Evolutionary conservation across 805 yeast species (phyloP).

Genomic region (Huiozyma sinensis): DNA sequence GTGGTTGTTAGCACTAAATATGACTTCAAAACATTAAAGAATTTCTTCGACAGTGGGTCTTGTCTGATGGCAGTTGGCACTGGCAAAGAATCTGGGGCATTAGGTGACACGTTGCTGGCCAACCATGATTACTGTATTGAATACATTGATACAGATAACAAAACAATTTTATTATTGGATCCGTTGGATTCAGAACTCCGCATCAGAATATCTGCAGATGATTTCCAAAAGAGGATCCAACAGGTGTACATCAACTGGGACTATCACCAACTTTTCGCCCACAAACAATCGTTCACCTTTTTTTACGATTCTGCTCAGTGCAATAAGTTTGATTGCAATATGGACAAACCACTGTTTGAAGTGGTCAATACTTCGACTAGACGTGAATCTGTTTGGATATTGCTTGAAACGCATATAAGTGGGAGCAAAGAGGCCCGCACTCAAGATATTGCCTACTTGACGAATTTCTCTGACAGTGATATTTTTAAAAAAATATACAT

Average conservation of each 20-base stretch:
- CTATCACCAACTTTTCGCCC: conserved; percentile 23
- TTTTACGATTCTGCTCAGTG: conserved; percentile 18
- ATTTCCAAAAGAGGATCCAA: conserved; percentile 32
- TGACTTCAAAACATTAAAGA: conserved; percentile 17
- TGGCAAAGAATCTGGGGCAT: no score
- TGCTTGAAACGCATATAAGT: conserved; percentile 40
- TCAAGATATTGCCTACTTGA: conserved; percentile 11
- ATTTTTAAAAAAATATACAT: conserved; percentile 5
- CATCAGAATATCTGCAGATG: conserved; percentile 8
- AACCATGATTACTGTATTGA: conserved; percentile 64
- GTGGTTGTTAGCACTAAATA: conserved; percentile 29
- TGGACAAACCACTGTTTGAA: conserved; percentile 35
- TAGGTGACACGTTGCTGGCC: conserved; percentile 36
- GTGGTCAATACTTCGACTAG: conserved; percentile 27
- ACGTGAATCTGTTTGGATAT: conserved; percentile 33
- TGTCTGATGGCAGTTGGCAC: conserved; percentile 62
- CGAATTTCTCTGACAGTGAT: conserved; percentile 8
- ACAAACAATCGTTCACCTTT: conserved; percentile 19
- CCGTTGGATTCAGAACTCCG: conserved; percentile 25
- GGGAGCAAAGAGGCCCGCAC: conserved; percentile 2
- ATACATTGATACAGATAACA: conserved; percentile 23
- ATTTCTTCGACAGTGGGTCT: conserved; percentile 10
- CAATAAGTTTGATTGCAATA: conserved; percentile 11
- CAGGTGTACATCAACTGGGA: conserved; percentile 62
- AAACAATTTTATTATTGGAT: conserved; percentile 31